A percentile compares a stretch with the other conserved stretches of the same genome.
These are phyloP conservation scores for Phoenix dactylifera DNA, from an alignment of 176 grass and related monocot genomes.

Conservation along the genomic window DNA sequence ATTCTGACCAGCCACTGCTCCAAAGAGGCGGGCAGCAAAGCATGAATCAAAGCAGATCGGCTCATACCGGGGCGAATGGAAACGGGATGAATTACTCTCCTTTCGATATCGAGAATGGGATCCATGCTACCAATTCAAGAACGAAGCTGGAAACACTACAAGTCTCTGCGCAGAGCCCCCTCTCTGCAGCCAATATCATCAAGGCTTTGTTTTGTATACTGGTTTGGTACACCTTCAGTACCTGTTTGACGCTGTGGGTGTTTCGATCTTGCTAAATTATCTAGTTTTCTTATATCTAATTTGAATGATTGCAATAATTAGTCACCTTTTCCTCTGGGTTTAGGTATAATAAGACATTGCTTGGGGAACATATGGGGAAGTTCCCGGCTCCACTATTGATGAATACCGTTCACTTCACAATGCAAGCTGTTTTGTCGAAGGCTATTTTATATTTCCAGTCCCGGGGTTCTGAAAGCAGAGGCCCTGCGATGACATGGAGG, in stretches of 20 bases:
- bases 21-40: slow-evolving; percentile 12
- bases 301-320: no score
- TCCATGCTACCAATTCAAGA: not conserved
- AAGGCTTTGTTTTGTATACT: slow-evolving; percentile 67
- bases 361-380: slow-evolving; percentile 67
- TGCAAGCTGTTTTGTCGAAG: slow-evolving; percentile 79
- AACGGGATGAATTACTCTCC: slow-evolving; percentile 17
- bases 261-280: slow-evolving; percentile 17
- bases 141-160: not conserved
- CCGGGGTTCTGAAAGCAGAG: slow-evolving; percentile 25
- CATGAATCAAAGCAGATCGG: not conserved
- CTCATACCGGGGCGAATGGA: not conserved
- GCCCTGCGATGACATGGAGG: slow-evolving; percentile 64
- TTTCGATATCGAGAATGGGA: slow-evolving; percentile 54
- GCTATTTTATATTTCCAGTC: slow-evolving; percentile 61
- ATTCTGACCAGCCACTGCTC: slow-evolving; percentile 71
- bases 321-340: not conserved
- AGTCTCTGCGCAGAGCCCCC: slow-evolving; percentile 18
- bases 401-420: slow-evolving; percentile 97
- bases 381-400: slow-evolving; percentile 96
- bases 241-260: slow-evolving; percentile 85
- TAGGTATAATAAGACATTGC: slow-evolving; percentile 98
- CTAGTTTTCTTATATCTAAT: no score
- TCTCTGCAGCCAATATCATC: slow-evolving; percentile 42
- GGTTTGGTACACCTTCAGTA: slow-evolving; percentile 91